Base-by-base conservation (phyloP, 208 protist species). In the Trypanosoma congolense region DNA sequence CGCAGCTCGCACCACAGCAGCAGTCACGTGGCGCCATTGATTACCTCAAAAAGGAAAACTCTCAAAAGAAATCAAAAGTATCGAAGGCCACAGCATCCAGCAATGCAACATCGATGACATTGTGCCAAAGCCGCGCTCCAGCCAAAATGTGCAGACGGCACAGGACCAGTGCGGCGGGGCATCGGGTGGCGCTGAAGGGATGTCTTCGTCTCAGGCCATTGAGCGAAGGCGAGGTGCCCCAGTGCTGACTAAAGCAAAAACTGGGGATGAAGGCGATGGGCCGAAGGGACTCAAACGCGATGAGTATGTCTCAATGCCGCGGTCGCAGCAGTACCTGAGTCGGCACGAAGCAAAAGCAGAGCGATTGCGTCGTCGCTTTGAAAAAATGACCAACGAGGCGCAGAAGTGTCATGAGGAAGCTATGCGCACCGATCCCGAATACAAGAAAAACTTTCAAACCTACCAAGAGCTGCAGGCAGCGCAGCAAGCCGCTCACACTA, bases 381-480 rank as follows among this genome's bases (percentile, higher is more conserved):
- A 71, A n/a, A n/a, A n/a, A 30, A 65, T 70, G 56, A 51, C 62
- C 44, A 64, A 65, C 55, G 64, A 72, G 24, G 76, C 71, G 16
- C 67, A 60, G 21, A 67, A 73, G 56, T 61, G 53, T 1, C 83
- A 87, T 46, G 80, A 87, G 53, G 76, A 87, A 64, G 78, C 79
- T 2, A 69, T 87, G 61, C 55, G 67, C 24, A 81, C 64, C 5
- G 77, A 87, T 52, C 75, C 77, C 8, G 79, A 75, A 38, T 87
- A 91, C 69, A 61, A 83, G 60, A 72, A 87, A 65, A 72, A 72
- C 28, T 86, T 79, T 40, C 65, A 80, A 69, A 71, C 60, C 8
- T 74, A 74, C 52, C 73, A 87, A 56, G 75, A 91, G 63, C 49
- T 78, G 19, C 77, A 80, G 61, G 49, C 56, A 26, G 75, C 76